These are phyloP conservation scores for Pichia sp. DNA, from an alignment of 1,139 yeast species.

Conservation along the genomic window DNA sequence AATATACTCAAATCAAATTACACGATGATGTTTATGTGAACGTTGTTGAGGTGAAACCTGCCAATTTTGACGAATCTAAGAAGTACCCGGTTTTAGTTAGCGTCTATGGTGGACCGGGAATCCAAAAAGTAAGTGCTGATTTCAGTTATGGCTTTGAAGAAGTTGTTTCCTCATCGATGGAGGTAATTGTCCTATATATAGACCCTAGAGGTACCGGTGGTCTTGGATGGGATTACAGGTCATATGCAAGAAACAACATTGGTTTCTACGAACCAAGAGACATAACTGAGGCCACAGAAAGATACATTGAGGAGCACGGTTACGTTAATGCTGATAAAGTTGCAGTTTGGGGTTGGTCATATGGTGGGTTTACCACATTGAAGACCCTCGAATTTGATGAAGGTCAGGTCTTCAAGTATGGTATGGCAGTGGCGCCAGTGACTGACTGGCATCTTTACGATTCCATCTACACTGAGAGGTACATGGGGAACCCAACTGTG, in stretches of 20 bases:
- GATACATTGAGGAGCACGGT: slow-evolving; percentile 46
- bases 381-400: slow-evolving; percentile 68
- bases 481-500: slow-evolving; percentile 62
- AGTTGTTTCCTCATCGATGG: slow-evolving; percentile 57
- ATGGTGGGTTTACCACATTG: slow-evolving; percentile 76
- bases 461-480: slow-evolving; percentile 83
- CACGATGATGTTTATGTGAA: slow-evolving; percentile 42
- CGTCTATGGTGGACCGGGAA: slow-evolving; percentile 94
- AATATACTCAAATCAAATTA: slow-evolving; percentile 34
- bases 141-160: slow-evolving; percentile 62
- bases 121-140: slow-evolving; percentile 57
- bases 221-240: slow-evolving; percentile 69
- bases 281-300: slow-evolving; percentile 56
- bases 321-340: slow-evolving; percentile 55
- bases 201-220: slow-evolving; percentile 97
- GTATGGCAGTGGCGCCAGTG: slow-evolving; percentile 88
- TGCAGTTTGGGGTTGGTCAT: slow-evolving; percentile 96
- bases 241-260: slow-evolving; percentile 59
- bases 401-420: slow-evolving; percentile 63
- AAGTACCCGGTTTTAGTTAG: slow-evolving; percentile 77
- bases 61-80: slow-evolving; percentile 47
- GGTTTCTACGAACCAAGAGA: slow-evolving; percentile 91
- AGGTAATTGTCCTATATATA: slow-evolving; percentile 70
- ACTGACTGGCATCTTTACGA: slow-evolving; percentile 79
- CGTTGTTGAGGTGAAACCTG: slow-evolving; percentile 71